Percentiles rank a stretch among this genome's conserved stretches.
Evolutionary conservation across 768 basidiomycete species (phyloP).

Genomic region (Kwoniella europaea): DNA sequence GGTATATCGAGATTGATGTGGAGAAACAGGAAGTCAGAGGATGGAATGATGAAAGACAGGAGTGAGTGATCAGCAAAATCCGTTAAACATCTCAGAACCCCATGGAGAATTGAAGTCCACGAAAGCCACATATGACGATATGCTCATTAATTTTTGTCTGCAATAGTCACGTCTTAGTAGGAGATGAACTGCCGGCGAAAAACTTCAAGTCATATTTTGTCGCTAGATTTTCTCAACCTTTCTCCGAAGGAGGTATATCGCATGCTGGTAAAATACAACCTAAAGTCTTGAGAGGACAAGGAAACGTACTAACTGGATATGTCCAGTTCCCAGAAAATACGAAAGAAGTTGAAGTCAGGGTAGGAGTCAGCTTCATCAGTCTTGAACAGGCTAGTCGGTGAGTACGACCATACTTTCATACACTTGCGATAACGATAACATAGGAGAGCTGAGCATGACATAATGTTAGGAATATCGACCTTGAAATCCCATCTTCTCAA

Average conservation of each 20-base stretch:
- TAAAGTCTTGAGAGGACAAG: conserved; percentile 57
- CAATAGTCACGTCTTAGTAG: conserved; percentile 36
- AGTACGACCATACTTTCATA: not conserved
- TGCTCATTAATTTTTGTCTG: not conserved
- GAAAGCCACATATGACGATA: too few relatives aligned
- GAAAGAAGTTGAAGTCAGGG: conserved; percentile 63
- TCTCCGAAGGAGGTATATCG: conserved; percentile 63
- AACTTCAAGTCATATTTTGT: conserved; percentile 63
- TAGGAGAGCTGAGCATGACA: too few relatives aligned
- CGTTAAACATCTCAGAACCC: not conserved
- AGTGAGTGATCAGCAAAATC: conserved; percentile 66
- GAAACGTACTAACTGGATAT: conserved; percentile 63
- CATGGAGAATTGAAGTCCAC: not conserved
- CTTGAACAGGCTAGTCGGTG: conserved; percentile 66
- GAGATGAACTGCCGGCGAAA: conserved; percentile 47
- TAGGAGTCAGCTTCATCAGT: conserved; percentile 78
- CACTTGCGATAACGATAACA: too few relatives aligned
- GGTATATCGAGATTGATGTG: conserved; percentile 63
- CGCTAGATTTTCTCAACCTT: conserved; percentile 58
- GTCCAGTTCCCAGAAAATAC: conserved; percentile 52
- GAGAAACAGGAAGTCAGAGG: conserved; percentile 66
- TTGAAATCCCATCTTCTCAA: conserved; percentile 62
- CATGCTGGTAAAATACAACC: conserved; percentile 61
- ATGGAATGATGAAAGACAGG: conserved; percentile 71
- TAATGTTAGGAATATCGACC: conserved; percentile 61